phyloP scores from a whole-genome alignment of 495 filamentous ascomycete species.

The Aspergillus kassunensis region DNA sequence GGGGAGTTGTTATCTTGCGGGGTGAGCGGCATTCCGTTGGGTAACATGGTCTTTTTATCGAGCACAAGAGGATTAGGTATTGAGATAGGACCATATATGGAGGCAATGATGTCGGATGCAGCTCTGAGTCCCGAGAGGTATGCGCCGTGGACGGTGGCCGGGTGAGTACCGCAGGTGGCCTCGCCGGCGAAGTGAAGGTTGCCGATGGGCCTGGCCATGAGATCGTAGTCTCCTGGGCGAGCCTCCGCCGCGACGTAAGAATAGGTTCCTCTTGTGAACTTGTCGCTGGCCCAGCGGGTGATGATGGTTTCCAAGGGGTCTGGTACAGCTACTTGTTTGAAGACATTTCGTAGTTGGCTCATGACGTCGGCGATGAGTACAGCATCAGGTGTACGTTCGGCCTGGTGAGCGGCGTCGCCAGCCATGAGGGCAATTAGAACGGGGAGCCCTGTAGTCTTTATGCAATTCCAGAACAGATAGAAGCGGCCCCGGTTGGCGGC shows the following conservation, averaged over 20 bases:
- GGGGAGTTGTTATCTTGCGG: constrained; percentile 21
- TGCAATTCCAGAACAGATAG: constrained; percentile 96
- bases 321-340: constrained; percentile 59
- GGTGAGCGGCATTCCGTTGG: constrained; percentile 7
- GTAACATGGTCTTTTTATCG: constrained; percentile 42
- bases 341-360: constrained; percentile 63
- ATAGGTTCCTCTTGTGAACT: constrained; percentile 86
- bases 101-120: constrained; percentile 76
- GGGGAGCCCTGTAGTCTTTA: constrained; percentile 81
- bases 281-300: constrained; percentile 89
- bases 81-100: constrained; percentile 74
- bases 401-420: constrained; percentile 86
- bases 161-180: constrained; percentile 91
- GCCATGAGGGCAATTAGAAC: constrained; percentile 92
- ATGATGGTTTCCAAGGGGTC: constrained; percentile 82
- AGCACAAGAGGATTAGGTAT: constrained; percentile 73
- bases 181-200: constrained; percentile 97
- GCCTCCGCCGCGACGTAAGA: constrained; percentile 84
- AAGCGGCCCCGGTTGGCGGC: constrained; percentile 69
- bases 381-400: constrained; percentile 69
- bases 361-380: constrained; percentile 77
- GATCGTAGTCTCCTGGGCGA: constrained; percentile 83
- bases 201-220: constrained; percentile 79
- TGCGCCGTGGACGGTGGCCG: constrained; percentile 93
- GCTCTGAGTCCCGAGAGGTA: constrained; percentile 90